phyloP scores from a whole-genome alignment of 371 early-diverging fungal genomes.

The Mortierella polycephala region DNA sequence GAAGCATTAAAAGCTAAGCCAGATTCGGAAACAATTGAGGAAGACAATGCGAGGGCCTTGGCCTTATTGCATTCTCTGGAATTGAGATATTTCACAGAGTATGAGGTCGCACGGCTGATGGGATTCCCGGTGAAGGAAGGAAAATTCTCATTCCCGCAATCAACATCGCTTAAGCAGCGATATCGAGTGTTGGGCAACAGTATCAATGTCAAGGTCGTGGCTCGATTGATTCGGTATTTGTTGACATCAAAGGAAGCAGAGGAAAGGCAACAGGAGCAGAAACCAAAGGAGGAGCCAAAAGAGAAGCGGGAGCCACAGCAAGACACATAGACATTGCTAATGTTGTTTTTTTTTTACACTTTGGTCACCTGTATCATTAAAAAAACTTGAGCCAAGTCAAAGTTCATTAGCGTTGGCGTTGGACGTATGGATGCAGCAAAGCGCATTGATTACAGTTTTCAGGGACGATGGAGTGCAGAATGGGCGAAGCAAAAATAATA shows the following conservation, averaged over 20 bases:
- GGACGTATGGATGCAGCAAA: too few relatives aligned
- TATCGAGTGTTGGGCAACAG: constrained; percentile 77
- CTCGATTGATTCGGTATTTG: constrained; percentile 65
- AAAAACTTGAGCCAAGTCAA: too few relatives aligned
- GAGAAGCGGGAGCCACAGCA: too few relatives aligned
- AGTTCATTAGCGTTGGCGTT: too few relatives aligned
- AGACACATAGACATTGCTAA: too few relatives aligned
- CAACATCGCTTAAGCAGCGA: constrained; percentile 66
- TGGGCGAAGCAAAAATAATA: too few relatives aligned
- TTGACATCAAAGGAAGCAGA: constrained; percentile 50
- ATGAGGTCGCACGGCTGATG: constrained; percentile 83
- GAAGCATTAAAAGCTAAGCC: constrained; percentile 25
- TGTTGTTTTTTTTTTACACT: too few relatives aligned
- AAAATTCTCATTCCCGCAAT: constrained; percentile 62
- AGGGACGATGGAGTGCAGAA: too few relatives aligned
- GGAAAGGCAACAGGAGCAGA: neutral
- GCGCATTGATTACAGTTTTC: too few relatives aligned
- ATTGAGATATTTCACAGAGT: constrained; percentile 82
- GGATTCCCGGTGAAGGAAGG: constrained; percentile 73
- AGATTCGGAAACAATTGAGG: constrained; percentile 6
- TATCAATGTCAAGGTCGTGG: constrained; percentile 73
- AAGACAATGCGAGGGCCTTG: constrained; percentile 27
- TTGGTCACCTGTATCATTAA: too few relatives aligned
- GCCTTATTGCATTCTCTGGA: constrained; percentile 52
- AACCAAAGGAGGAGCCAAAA: too few relatives aligned